phyloP scores from a whole-genome alignment of 164 flowering plant species.

The Magnolia changhungtana region DNA sequence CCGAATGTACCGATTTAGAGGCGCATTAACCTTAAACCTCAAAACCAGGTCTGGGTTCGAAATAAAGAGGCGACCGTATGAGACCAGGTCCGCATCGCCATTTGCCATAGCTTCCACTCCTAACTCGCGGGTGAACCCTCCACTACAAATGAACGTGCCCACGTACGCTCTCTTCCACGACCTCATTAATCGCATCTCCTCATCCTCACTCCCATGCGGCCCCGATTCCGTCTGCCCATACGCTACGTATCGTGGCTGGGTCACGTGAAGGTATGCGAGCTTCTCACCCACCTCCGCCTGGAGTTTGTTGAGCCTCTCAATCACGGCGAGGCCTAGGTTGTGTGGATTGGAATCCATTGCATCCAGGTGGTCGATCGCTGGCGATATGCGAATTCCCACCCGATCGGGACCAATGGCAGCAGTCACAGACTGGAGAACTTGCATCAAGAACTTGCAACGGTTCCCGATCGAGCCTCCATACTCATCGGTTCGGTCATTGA shows the following conservation, averaged over 20 bases:
- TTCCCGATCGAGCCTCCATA: conserved; percentile 37
- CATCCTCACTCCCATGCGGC: conserved; percentile 18
- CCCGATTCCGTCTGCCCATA: conserved; percentile 29
- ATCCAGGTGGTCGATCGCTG: conserved; percentile 35
- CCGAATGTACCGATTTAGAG: conserved; percentile 30
- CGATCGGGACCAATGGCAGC: conserved; percentile 36
- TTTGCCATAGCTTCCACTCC: conserved; percentile 30
- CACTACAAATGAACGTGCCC: conserved; percentile 34
- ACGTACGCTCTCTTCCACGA: conserved; percentile 24
- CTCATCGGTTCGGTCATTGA: conserved; percentile 40
- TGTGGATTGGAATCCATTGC: conserved; percentile 35
- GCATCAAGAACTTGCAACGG: conserved; percentile 28
- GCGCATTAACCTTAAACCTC: conserved; percentile 27
- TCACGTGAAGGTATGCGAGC: conserved; percentile 34
- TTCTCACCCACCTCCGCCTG: conserved; percentile 18
- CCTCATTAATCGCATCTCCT: conserved; percentile 21
- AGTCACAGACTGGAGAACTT: conserved; percentile 23
- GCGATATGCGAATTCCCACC: conserved; percentile 38
- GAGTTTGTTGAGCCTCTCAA: conserved; percentile 23
- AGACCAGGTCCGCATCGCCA: conserved; percentile 42
- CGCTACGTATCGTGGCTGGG: conserved; percentile 36
- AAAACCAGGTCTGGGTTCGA: conserved; percentile 42
- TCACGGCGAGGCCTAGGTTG: conserved; percentile 27
- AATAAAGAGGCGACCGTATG: conserved; percentile 36
- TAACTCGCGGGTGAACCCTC: conserved; percentile 41